Conservation (phyloP, 1,139 yeast species). For the Yamadazyma blattariae region DNA sequence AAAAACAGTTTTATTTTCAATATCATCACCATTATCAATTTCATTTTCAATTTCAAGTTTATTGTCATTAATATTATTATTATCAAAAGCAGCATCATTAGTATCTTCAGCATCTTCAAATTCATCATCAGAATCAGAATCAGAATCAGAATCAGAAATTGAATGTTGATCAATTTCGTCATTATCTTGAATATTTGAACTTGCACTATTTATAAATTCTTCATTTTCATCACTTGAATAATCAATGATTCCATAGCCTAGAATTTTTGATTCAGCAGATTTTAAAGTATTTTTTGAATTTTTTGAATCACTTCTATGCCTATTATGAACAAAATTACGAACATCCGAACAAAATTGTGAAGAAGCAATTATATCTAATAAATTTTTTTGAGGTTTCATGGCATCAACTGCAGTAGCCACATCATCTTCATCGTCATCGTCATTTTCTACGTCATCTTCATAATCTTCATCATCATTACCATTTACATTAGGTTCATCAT, state of each 20-base stretch:
- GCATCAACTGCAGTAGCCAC: slow-evolving; percentile 11
- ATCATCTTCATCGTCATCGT: slow-evolving; percentile 12
- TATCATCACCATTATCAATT: neutral
- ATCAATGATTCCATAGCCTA: slow-evolving; percentile 10
- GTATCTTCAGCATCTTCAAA: slow-evolving; percentile 13
- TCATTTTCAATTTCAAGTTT: neutral
- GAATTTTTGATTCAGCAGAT: slow-evolving; percentile 1
- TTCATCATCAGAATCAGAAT: neutral
- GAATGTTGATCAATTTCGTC: slow-evolving; percentile 1
- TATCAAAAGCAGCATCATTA: neutral
- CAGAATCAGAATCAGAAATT: neutral
- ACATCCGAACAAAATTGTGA: slow-evolving; percentile 15
- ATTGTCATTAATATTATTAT: no score
- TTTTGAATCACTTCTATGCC: slow-evolving; percentile 2
- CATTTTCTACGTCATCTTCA: neutral
- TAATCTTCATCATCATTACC: neutral
- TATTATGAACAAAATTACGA: slow-evolving; percentile 9
- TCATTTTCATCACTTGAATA: slow-evolving; percentile 7
- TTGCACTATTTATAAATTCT: slow-evolving; percentile 1
- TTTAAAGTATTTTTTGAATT: neutral
- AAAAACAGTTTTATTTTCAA: neutral
- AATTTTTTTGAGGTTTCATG: slow-evolving; percentile 9
- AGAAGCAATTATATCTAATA: slow-evolving; percentile 10
- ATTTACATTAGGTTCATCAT: no score
- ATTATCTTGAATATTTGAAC: neutral